phyloP scores from a whole-genome alignment of 352 stramenopile genomes.

The Phytophthora ramorum region DNA sequence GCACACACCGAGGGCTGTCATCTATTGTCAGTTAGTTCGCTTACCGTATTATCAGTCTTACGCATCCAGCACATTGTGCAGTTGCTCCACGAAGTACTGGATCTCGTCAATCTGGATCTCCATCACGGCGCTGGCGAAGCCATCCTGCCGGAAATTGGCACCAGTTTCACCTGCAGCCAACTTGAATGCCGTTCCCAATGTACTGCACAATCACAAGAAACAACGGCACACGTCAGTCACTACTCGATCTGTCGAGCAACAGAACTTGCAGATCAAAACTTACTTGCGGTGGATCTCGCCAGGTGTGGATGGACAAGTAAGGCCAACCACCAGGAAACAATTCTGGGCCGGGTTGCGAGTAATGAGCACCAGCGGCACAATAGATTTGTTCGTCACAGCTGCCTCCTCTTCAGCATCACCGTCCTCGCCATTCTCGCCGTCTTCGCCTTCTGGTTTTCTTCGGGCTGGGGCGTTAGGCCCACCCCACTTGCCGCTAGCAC shows the following conservation, averaged over 20 bases:
- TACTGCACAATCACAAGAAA: slow-evolving; percentile 48
- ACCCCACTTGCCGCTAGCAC: slow-evolving; percentile 95
- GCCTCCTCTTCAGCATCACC: slow-evolving; percentile 45
- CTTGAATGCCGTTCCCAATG: slow-evolving; percentile 94
- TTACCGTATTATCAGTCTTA: slow-evolving; percentile 40
- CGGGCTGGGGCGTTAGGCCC: slow-evolving; percentile 31
- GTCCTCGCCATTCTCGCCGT: slow-evolving; percentile 34
- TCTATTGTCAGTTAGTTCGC: slow-evolving; percentile 24
- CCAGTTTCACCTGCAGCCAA: slow-evolving; percentile 93
- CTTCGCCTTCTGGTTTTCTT: slow-evolving; percentile 44
- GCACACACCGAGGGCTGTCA: not conserved
- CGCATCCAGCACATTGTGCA: slow-evolving; percentile 93
- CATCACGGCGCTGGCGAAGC: slow-evolving; percentile 96
- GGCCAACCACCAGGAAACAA: slow-evolving; percentile 96
- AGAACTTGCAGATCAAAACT: slow-evolving; percentile 21
- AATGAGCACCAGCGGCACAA: slow-evolving; percentile 83
- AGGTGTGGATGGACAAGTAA: slow-evolving; percentile 91
- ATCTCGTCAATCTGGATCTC: slow-evolving; percentile 95
- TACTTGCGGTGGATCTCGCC: slow-evolving; percentile 92
- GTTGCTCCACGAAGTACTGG: slow-evolving; percentile 96
- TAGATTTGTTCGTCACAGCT: slow-evolving; percentile 47
- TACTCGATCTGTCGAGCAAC: not conserved
- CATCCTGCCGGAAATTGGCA: slow-evolving; percentile 94
- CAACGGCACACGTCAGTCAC: slow-evolving; percentile 12
- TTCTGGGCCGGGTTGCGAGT: slow-evolving; percentile 90